Conservation (phyloP, 805 yeast genomes). For the Saturnispora sekii region DNA sequence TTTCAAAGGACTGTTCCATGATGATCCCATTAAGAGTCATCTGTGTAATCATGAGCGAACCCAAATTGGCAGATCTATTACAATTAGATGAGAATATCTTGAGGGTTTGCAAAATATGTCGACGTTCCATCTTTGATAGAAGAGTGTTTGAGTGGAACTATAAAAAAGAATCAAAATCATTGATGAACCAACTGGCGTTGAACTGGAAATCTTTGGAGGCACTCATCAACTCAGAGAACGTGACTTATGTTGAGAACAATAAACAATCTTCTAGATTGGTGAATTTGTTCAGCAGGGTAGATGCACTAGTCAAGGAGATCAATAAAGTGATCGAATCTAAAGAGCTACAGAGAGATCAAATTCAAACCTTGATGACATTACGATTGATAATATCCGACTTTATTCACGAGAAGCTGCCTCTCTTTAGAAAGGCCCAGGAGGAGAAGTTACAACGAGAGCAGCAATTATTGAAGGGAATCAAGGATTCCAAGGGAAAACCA, state of each 20-base stretch:
- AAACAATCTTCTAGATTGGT: conserved; percentile 21
- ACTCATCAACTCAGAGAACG: conserved; percentile 17
- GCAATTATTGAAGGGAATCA: conserved; percentile 1
- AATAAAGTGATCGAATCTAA: neutral
- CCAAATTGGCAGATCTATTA: neutral
- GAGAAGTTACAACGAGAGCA: conserved; percentile 15
- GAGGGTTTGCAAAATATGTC: conserved; percentile 65
- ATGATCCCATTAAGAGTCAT: conserved; percentile 46
- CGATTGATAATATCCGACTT: conserved; percentile 47
- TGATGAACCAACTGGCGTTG: conserved; percentile 31
- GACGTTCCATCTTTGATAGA: conserved; percentile 46
- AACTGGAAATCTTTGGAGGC: conserved; percentile 19
- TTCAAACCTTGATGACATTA: conserved; percentile 42
- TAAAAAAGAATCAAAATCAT: conserved; percentile 21
- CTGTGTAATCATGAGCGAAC: conserved; percentile 26
- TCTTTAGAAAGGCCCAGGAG: conserved; percentile 50
- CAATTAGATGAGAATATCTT: conserved; percentile 26
- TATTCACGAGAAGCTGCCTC: conserved; percentile 58
- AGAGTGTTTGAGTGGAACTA: conserved; percentile 39
- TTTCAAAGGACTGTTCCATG: conserved; percentile 57
- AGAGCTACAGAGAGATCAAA: conserved; percentile 29
- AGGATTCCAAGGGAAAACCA: neutral
- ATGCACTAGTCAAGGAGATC: conserved; percentile 36
- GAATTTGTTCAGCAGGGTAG: conserved; percentile 42
- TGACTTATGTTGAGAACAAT: conserved; percentile 26